Percentiles rank a stretch among this genome's conserved stretches.
Conservation (phyloP, 2,329 filamentous ascomycete species). For the Fusarium agapanthi region DNA sequence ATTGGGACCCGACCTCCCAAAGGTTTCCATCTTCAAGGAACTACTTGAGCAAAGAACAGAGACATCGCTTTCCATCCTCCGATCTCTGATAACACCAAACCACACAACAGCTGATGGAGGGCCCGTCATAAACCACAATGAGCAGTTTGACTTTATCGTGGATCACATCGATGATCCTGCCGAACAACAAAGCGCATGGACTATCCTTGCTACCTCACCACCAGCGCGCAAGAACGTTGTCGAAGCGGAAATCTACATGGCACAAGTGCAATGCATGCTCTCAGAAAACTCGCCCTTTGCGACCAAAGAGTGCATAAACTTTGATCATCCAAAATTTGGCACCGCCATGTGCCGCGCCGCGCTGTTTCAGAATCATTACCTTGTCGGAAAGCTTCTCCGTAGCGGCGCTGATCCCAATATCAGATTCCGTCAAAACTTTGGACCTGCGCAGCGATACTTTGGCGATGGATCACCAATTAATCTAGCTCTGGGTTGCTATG, state of each 20-base stretch:
- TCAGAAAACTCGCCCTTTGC: neutral
- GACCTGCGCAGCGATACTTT: neutral
- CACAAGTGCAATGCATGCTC: neutral
- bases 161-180: neutral
- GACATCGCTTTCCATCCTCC: neutral
- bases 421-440: neutral
- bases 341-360: neutral
- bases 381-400: neutral
- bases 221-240: neutral
- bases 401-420: neutral
- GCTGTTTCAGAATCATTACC: neutral
- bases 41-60: neutral
- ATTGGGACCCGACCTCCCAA: rapidly evolving
- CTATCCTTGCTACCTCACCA: neutral
- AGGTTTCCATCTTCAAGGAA: neutral
- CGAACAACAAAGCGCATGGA: neutral
- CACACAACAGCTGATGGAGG: no score
- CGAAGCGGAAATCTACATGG: neutral
- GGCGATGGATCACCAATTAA: neutral
- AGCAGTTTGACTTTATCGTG: neutral
- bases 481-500: neutral
- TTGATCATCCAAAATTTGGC: neutral
- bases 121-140: neutral
- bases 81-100: neutral
- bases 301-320: neutral